Evolutionary conservation across 495 filamentous ascomycete species (phyloP).

Genomic region (Platismatia glauca): DNA sequence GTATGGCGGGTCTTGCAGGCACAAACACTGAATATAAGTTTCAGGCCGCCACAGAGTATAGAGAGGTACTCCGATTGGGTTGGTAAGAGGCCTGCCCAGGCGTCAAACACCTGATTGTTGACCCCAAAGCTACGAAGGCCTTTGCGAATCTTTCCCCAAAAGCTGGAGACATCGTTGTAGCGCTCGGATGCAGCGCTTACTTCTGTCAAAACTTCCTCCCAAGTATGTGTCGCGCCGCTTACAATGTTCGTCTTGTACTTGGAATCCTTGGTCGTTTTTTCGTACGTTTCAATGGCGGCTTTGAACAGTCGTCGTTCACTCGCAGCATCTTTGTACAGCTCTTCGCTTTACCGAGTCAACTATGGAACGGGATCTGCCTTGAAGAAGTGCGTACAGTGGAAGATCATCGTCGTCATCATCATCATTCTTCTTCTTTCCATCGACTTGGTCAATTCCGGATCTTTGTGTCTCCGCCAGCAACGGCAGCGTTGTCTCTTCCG

Average conservation of each 20-base stretch:
- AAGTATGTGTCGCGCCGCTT: conserved; percentile 1
- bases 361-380: background rate
- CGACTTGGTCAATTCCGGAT: background rate
- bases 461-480: background rate
- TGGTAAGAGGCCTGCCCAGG: conserved; percentile 8
- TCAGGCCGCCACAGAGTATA: conserved; percentile 10
- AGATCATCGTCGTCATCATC: background rate
- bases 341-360: background rate
- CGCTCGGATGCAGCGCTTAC: background rate
- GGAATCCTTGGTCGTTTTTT: background rate
- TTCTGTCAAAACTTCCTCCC: conserved; percentile 3
- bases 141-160: conserved; percentile 9
- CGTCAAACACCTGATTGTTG: conserved; percentile 4
- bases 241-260: background rate
- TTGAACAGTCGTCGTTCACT: conserved; percentile 1
- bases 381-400: background rate
- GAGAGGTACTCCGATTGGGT: conserved; percentile 7
- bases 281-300: background rate
- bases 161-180: conserved; percentile 5
- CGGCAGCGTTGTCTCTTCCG: background rate
- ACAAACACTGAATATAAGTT: conserved; percentile 7
- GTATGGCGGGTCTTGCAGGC: too few relatives aligned
- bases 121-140: conserved; percentile 4
- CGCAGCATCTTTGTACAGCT: conserved; percentile 5
- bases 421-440: background rate